Conservation (phyloP, 1,284 basidiomycete genomes). For the Porogramme epimiltina region DNA sequence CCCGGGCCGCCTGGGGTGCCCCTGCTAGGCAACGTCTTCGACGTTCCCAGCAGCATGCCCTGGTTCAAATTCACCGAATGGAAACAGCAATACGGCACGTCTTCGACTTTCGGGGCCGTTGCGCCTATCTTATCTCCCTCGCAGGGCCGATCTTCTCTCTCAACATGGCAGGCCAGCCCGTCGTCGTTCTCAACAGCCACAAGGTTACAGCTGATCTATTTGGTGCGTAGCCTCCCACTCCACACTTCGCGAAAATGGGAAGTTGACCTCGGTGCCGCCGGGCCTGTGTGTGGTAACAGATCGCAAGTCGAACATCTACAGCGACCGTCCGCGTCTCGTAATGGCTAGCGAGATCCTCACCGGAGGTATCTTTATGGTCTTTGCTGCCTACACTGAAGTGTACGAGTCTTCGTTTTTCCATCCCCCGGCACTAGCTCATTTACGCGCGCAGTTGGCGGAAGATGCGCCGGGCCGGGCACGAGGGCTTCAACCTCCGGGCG, state of each 20-base stretch:
- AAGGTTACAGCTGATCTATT: constrained; percentile 1
- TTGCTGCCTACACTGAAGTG: constrained; percentile 2
- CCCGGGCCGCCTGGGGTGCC: constrained; percentile 22
- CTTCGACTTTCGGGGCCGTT: too few species aligned
- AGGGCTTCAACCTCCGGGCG: constrained; percentile 7
- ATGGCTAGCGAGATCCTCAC: constrained; percentile 14
- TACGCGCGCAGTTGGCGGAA: constrained; percentile 9
- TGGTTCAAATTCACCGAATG: constrained; percentile 12
- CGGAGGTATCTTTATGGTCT: constrained; percentile 3
- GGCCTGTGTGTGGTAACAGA: too few species aligned
- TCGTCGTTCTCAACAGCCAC: constrained; percentile 1
- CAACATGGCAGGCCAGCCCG: constrained; percentile 2
- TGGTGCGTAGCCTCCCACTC: neutral
- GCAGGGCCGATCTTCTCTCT: constrained; percentile 1
- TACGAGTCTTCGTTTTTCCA: neutral
- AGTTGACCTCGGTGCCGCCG: neutral
- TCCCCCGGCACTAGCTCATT: too few species aligned
- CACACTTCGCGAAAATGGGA: neutral
- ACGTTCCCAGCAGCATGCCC: constrained; percentile 17
- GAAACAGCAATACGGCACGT: constrained; percentile 12
- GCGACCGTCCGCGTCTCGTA: constrained; percentile 15
- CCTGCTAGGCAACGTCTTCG: constrained; percentile 24
- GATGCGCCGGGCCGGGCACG: constrained; percentile 10
- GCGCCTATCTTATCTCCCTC: neutral
- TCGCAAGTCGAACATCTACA: constrained; percentile 13